Percentiles rank a stretch among this genome's conserved stretches.
Evolutionary conservation across 768 basidiomycete species (phyloP).

Genomic region (Hypholoma fasciculare): DNA sequence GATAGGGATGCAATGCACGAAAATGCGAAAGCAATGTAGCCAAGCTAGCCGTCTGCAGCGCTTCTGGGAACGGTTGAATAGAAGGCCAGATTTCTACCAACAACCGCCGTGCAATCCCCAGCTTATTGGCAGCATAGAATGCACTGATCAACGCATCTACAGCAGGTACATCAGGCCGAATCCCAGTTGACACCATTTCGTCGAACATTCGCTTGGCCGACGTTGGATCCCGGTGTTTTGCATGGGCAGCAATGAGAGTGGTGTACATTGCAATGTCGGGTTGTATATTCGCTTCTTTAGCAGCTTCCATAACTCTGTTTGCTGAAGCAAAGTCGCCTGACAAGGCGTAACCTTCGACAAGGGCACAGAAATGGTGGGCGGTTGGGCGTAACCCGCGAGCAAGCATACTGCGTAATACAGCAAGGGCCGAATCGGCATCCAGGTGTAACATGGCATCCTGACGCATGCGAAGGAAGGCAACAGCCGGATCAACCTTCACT

Average conservation of each 20-base stretch:
- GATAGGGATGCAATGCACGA: conserved; percentile 34
- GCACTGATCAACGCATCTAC: conserved; percentile 73
- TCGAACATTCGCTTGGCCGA: conserved; percentile 56
- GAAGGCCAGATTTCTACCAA: conserved; percentile 66
- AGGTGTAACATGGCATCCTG: conserved; percentile 55
- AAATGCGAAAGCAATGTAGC: conserved; percentile 47
- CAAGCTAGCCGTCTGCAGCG: conserved; percentile 44
- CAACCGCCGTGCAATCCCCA: conserved; percentile 48
- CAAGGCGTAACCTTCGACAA: conserved; percentile 73
- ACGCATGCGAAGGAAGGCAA: conserved; percentile 61
- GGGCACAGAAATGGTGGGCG: conserved; percentile 68
- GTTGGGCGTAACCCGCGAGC: conserved; percentile 71
- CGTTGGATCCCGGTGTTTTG: conserved; percentile 54
- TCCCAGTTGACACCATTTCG: conserved; percentile 58
- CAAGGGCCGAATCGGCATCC: conserved; percentile 51
- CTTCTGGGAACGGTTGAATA: conserved; percentile 59
- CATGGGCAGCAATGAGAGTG: conserved; percentile 72
- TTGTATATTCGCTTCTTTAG: conserved; percentile 46
- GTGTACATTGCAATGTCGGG: conserved; percentile 75
- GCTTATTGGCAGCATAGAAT: conserved; percentile 58
- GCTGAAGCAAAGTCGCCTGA: conserved; percentile 63
- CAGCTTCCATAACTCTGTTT: conserved; percentile 52
- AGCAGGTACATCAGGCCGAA: conserved; percentile 69
- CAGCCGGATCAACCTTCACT: conserved; percentile 55
- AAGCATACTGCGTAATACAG: conserved; percentile 59